Evolutionary conservation across 2,329 filamentous ascomycete species (phyloP).

Genomic region (Geosmithia putterillii): DNA sequence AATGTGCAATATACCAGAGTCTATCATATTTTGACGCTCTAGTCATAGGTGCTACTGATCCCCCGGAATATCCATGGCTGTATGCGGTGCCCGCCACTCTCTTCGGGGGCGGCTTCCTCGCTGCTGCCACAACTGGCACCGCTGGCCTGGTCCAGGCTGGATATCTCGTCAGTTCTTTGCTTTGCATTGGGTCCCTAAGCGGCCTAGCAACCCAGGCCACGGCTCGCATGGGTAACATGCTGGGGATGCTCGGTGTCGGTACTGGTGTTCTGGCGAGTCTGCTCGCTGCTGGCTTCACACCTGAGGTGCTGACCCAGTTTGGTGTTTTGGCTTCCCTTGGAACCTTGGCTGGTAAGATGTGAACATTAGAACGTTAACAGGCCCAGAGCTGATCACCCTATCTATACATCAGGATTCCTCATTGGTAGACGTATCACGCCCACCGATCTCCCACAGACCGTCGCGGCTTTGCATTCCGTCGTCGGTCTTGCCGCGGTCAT

Average conservation of each 20-base stretch:
- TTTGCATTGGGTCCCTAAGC: constrained; percentile 77
- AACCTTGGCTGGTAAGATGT: constrained; percentile 40
- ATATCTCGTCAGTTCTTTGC: constrained; percentile 71
- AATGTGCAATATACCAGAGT: not conserved
- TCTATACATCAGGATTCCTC: constrained; percentile 38
- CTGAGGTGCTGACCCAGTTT: constrained; percentile 70
- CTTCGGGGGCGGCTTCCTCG: constrained; percentile 72
- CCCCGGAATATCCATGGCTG: constrained; percentile 78
- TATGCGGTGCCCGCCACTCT: constrained; percentile 67
- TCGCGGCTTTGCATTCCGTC: constrained; percentile 79
- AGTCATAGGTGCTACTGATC: constrained; percentile 57
- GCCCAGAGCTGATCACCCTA: constrained; percentile 2
- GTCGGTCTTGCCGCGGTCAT: constrained; percentile 81
- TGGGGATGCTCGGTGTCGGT: constrained; percentile 76
- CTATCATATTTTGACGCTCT: not conserved
- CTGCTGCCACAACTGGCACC: constrained; percentile 68
- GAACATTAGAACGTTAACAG: not conserved
- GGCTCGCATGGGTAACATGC: constrained; percentile 71
- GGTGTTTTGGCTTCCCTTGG: constrained; percentile 63
- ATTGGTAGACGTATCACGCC: constrained; percentile 82
- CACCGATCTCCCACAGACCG: constrained; percentile 78
- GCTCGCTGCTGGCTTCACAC: constrained; percentile 66
- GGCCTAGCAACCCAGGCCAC: constrained; percentile 73
- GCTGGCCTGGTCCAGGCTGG: constrained; percentile 78
- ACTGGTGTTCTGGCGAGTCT: constrained; percentile 76